phyloP scores from a whole-genome alignment of 768 basidiomycete genomes.

The Daedalea quercina region DNA sequence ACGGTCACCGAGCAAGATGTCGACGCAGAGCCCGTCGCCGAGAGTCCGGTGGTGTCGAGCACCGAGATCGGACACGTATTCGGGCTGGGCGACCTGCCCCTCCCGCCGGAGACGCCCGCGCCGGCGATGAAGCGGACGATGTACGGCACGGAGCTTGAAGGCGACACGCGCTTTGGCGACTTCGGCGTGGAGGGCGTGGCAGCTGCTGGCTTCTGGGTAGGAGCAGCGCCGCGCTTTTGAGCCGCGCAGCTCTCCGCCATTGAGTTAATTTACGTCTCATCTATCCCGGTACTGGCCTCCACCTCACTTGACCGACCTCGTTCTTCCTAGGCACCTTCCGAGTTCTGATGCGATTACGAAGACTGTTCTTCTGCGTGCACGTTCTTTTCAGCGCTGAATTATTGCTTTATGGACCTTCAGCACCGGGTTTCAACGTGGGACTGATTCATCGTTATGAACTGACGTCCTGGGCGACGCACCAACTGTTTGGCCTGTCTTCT shows the following conservation, averaged over 20 bases:
- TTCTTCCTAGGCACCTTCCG: background rate
- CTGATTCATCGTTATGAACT: too few relatives aligned
- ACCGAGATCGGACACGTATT: constrained; percentile 40
- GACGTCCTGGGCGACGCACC: too few relatives aligned
- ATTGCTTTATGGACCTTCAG: background rate
- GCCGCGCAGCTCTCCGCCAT: constrained; percentile 4
- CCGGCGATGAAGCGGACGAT: constrained; percentile 60
- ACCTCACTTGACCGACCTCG: background rate
- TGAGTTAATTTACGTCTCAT: background rate
- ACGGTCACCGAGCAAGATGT: constrained; percentile 1
- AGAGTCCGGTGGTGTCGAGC: constrained; percentile 21
- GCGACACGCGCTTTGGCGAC: constrained; percentile 79
- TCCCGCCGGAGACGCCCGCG: constrained; percentile 36
- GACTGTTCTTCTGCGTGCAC: too few relatives aligned
- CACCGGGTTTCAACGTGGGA: background rate
- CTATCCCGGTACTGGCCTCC: background rate
- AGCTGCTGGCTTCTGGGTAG: constrained; percentile 56
- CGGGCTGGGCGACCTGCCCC: constrained; percentile 34
- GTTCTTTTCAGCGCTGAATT: background rate
- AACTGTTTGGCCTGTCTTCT: too few relatives aligned
- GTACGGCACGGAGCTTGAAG: constrained; percentile 81
- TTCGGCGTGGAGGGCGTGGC: constrained; percentile 76
- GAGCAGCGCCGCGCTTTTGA: constrained; percentile 16
- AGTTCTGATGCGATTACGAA: too few relatives aligned
- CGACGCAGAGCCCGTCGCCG: background rate